A percentile compares a stretch with the other conserved stretches of the same genome.
Conservation (phyloP, 192 early-diverging fungal species). For the Entophlyctis helioformis region DNA sequence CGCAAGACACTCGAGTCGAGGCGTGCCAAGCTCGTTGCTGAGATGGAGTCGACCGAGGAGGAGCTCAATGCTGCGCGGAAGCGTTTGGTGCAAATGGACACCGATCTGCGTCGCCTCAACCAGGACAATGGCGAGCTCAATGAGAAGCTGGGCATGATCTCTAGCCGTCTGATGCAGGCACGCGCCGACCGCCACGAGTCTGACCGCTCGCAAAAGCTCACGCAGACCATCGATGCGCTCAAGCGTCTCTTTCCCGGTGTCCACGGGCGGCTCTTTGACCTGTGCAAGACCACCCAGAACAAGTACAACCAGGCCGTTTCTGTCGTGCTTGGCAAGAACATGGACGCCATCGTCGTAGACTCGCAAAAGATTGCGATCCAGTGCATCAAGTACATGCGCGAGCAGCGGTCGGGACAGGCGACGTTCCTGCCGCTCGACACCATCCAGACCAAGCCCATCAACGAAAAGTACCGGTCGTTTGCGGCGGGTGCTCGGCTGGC, state of each 20-base stretch:
- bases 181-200: slow-evolving; percentile 73
- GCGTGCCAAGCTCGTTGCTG: slow-evolving; percentile 16
- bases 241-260: slow-evolving; percentile 74
- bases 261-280: slow-evolving; percentile 75
- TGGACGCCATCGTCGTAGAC: slow-evolving; percentile 94
- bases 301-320: slow-evolving; percentile 83
- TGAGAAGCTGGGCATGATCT: slow-evolving; percentile 68
- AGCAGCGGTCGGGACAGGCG: slow-evolving; percentile 81
- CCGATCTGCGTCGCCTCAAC: too few relatives aligned
- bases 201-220: slow-evolving; percentile 63
- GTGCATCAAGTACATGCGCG: slow-evolving; percentile 89
- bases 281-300: slow-evolving; percentile 85
- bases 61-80: slow-evolving; percentile 50
- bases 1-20: too few relatives aligned
- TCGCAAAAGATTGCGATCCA: slow-evolving; percentile 84
- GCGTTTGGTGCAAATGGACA: too few relatives aligned
- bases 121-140: slow-evolving; percentile 62
- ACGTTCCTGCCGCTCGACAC: slow-evolving; percentile 92
- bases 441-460: slow-evolving; percentile 55
- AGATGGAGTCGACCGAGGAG: slow-evolving; percentile 37
- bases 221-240: slow-evolving; percentile 64
- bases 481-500: slow-evolving; percentile 81
- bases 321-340: slow-evolving; percentile 76
- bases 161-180: slow-evolving; percentile 68
- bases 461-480: slow-evolving; percentile 70